A percentile compares a stretch with the other conserved stretches of the same genome.
phyloP scores from a whole-genome alignment of 805 yeast genomes.

The Nadsonia fulvescens region DNA sequence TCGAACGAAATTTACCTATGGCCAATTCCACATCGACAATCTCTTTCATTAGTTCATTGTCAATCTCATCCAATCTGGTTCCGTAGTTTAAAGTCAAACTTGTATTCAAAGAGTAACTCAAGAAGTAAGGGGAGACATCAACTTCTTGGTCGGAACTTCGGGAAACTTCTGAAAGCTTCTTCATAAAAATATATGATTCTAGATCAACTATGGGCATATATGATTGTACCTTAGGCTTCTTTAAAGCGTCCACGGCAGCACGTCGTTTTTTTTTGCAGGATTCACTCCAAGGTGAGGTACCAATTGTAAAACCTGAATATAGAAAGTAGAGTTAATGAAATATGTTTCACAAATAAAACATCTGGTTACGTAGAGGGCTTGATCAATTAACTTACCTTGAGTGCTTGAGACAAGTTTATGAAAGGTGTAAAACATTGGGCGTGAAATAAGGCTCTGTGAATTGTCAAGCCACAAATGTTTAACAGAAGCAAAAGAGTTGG shows the following conservation, averaged over 20 bases:
- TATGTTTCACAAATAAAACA: too few species aligned
- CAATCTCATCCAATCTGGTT: constrained; percentile 19
- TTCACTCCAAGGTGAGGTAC: constrained; percentile 27
- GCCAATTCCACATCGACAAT: constrained; percentile 17
- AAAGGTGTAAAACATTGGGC: constrained; percentile 52
- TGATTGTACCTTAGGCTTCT: constrained; percentile 21
- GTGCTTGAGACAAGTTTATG: constrained; percentile 37
- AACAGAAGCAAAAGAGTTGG: constrained; percentile 43
- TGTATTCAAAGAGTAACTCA: constrained; percentile 22
- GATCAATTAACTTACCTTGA: too few species aligned
- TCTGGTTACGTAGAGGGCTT: too few species aligned
- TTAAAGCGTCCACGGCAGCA: constrained; percentile 23
- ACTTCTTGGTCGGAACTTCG: constrained; percentile 11
- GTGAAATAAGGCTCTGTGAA: constrained; percentile 38
- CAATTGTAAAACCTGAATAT: constrained; percentile 26
- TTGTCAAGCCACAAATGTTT: constrained; percentile 33
- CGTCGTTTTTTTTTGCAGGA: constrained; percentile 20
- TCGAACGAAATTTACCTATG: constrained; percentile 20
- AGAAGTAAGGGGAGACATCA: constrained; percentile 18
- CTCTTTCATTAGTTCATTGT: constrained; percentile 15
- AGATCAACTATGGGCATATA: constrained; percentile 20
- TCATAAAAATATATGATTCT: constrained; percentile 19
- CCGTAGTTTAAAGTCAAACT: constrained; percentile 25
- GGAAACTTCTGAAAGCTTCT: constrained; percentile 12
- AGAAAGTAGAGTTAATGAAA: too few species aligned